Evolutionary conservation across 495 filamentous ascomycete genomes (phyloP), one percentile per base, ranked within the genome.

Genomic region (Penicillium pancosmium): DNA sequence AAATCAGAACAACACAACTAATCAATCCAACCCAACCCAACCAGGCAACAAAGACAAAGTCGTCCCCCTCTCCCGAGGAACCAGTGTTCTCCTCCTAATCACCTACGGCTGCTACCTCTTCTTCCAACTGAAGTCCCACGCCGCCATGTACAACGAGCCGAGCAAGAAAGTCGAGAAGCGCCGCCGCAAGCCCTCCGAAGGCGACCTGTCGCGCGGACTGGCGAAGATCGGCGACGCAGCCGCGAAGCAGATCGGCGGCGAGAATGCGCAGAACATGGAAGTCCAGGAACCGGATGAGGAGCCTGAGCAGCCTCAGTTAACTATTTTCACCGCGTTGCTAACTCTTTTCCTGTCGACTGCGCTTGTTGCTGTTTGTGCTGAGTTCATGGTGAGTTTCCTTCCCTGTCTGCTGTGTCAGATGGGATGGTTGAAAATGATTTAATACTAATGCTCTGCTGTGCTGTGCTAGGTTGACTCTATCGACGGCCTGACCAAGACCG

Each of bases 351-450:
- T 83, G 35, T 86, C 88, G 1, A 97, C 93, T 6, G 86, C 85
- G 13, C 77, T 96, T 35, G 90, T 97, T 52, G 93, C 88, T 16
- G 76, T 96, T 36, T 96, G 93, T 68, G 90, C 93, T 16, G 93
- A 97, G 68, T 96, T 86, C 69, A 92, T 97, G 85, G 91, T 76
- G 66, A 57, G 55, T 56, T 13, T 21, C 1, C 6, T 31, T 1
- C 27, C 5, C 2, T 23, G 23, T 23, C 23, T 23, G 23, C 23
- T 23, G 23, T 31, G 27, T 31, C 6, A 31, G 27, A 31, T 38
- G 12, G 52, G 8, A 5, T 10, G 15, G 7, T 19, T 16, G 41
- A 18, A 21, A n/a, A 6, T 8, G 21, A 52, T n/a, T 44, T 6
- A 31, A 31, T 31, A 31, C 21, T 57, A 13, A 56, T 34, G 2